phyloP scores from a whole-genome alignment of 768 basidiomycete species.

The Clitopilus passeckerianus region DNA sequence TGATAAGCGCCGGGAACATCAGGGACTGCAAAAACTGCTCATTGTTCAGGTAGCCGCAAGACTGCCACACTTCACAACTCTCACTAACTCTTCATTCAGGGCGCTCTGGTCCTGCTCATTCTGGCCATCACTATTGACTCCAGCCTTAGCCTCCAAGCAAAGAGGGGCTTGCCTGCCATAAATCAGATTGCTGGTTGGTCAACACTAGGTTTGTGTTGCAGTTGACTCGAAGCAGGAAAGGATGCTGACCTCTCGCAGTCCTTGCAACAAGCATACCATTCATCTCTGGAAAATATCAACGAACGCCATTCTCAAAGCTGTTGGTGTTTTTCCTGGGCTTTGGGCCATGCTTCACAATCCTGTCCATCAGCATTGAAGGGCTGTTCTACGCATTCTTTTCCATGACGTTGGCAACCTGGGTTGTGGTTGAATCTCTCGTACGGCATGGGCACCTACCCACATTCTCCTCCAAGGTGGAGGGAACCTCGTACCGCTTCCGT shows the following conservation, averaged over 20 bases:
- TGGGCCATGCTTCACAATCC: slow-evolving; percentile 68
- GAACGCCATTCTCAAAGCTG: slow-evolving; percentile 43
- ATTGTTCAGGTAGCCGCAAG: neutral
- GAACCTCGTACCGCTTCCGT: slow-evolving; percentile 36
- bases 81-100: slow-evolving; percentile 23
- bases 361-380: slow-evolving; percentile 80
- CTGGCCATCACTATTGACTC: slow-evolving; percentile 58
- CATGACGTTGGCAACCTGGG: slow-evolving; percentile 60
- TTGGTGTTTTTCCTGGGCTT: slow-evolving; percentile 67
- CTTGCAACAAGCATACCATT: slow-evolving; percentile 50
- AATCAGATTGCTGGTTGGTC: slow-evolving; percentile 66
- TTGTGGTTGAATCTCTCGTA: slow-evolving; percentile 47
- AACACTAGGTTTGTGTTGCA: slow-evolving; percentile 44
- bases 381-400: slow-evolving; percentile 75
- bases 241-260: slow-evolving; percentile 25
- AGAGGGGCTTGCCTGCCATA: slow-evolving; percentile 54
- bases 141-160: slow-evolving; percentile 55
- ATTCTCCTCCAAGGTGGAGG: slow-evolving; percentile 8
- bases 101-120: slow-evolving; percentile 34
- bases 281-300: slow-evolving; percentile 25
- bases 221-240: neutral
- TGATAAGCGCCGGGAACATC: neutral
- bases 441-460: slow-evolving; percentile 8
- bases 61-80: neutral
- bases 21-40: neutral